A percentile compares a stretch with the other conserved stretches of the same genome.
Evolutionary conservation across 2,329 filamentous ascomycete species (phyloP).

Genomic region (Canariomyces notabilis): DNA sequence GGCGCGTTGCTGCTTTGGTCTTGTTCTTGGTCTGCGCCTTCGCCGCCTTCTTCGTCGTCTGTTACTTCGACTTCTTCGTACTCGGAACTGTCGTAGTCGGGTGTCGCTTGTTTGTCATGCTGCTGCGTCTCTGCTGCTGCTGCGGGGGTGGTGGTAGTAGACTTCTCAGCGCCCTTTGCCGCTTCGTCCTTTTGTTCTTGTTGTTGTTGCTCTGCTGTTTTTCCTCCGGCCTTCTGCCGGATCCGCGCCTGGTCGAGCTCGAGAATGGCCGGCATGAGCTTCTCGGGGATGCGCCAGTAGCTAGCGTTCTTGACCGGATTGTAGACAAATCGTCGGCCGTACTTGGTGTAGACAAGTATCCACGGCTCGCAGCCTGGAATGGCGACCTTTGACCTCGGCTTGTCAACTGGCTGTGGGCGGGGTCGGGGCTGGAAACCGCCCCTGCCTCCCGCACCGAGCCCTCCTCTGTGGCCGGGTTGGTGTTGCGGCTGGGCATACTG

Average conservation of each 20-base stretch:
- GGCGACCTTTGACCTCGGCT: slow-evolving; percentile 70
- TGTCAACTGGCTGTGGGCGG: slow-evolving; percentile 66
- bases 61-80: slow-evolving; percentile 74
- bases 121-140: slow-evolving; percentile 32
- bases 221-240: slow-evolving; percentile 47
- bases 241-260: slow-evolving; percentile 68
- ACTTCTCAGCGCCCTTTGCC: slow-evolving; percentile 24
- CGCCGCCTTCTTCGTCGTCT: slow-evolving; percentile 56
- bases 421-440: slow-evolving; percentile 55
- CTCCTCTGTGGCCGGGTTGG: slow-evolving; percentile 32
- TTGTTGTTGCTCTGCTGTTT: slow-evolving; percentile 15
- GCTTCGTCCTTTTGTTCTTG: slow-evolving; percentile 29
- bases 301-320: slow-evolving; percentile 82
- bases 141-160: slow-evolving; percentile 18
- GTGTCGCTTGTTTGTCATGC: slow-evolving; percentile 30
- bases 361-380: slow-evolving; percentile 83
- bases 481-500: slow-evolving; percentile 35
- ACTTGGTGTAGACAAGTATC: slow-evolving; percentile 89
- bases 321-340: slow-evolving; percentile 83
- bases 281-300: slow-evolving; percentile 90
- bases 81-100: slow-evolving; percentile 58
- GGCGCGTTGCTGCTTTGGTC: slow-evolving; percentile 41
- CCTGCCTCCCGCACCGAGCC: slow-evolving; percentile 43
- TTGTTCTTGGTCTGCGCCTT: slow-evolving; percentile 43
- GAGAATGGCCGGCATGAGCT: slow-evolving; percentile 73